Evolutionary conservation across 2,329 filamentous ascomycete species (phyloP).

Genomic region (Fusarium sublunatum): DNA sequence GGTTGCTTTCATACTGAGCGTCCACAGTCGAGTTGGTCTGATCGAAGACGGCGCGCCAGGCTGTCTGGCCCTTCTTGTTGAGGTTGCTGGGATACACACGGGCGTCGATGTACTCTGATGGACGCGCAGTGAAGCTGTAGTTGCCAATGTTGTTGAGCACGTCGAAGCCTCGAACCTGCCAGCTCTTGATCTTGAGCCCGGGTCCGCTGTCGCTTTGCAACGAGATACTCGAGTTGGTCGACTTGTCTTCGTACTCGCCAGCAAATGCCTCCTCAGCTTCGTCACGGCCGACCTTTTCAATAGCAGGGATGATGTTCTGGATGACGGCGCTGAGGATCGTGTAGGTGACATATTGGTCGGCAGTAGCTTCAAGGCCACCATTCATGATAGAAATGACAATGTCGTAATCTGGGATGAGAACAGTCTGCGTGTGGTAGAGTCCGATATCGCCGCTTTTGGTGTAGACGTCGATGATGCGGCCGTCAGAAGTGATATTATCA

Average conservation of each 20-base stretch:
- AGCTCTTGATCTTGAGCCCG: conserved; percentile 54
- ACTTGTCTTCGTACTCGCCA: conserved; percentile 54
- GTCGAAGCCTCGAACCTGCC: conserved; percentile 56
- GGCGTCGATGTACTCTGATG: conserved; percentile 36
- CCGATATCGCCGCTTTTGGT: conserved; percentile 59
- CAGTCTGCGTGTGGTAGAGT: conserved; percentile 54
- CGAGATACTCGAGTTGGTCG: conserved; percentile 55
- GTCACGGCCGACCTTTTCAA: conserved; percentile 56
- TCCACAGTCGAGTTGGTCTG: conserved; percentile 25
- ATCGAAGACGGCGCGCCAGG: conserved; percentile 52
- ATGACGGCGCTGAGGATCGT: conserved; percentile 49
- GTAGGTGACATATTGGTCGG: conserved; percentile 26
- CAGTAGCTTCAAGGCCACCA: conserved; percentile 47
- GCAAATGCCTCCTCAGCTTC: conserved; percentile 49
- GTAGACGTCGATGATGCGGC: conserved; percentile 59
- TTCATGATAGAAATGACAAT: conserved; percentile 56
- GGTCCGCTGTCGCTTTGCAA: conserved; percentile 54
- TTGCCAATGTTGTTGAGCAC: conserved; percentile 51
- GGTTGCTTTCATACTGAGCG: conserved; percentile 32
- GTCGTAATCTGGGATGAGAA: conserved; percentile 60
- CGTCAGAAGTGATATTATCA: conserved; percentile 51
- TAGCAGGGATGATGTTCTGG: conserved; percentile 52
- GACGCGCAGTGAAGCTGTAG: conserved; percentile 40
- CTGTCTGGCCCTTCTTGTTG: conserved; percentile 31
- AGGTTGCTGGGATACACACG: conserved; percentile 49